Conservation (phyloP, 371 early-diverging fungal species). For the Batkoa obscura region DNA sequence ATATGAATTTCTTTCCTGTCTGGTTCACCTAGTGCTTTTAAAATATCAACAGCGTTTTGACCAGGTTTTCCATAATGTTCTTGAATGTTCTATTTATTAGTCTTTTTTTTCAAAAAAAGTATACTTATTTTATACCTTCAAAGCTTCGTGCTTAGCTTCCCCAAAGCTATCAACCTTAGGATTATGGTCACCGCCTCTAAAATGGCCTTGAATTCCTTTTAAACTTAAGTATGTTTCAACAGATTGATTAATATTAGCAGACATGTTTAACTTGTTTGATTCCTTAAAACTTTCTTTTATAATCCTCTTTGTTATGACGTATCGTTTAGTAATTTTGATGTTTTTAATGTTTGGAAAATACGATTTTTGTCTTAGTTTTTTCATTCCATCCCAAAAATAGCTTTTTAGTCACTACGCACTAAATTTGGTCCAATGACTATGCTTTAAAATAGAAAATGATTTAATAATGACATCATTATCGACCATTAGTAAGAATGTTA, state of each 20-base stretch:
- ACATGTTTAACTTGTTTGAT: too few relatives aligned
- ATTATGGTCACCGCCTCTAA: neutral
- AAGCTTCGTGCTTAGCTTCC: neutral
- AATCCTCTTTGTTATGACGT: too few relatives aligned
- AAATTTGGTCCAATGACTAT: too few relatives aligned
- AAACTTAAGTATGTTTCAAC: neutral
- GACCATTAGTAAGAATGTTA: too few relatives aligned
- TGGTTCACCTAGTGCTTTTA: neutral
- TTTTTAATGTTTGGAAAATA: too few relatives aligned
- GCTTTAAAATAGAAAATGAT: too few relatives aligned
- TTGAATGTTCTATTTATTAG: neutral
- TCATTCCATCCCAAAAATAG: too few relatives aligned
- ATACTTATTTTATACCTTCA: neutral
- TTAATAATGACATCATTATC: too few relatives aligned
- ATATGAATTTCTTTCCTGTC: neutral
- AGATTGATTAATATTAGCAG: neutral
- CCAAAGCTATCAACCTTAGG: neutral
- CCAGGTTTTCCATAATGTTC: slow-evolving; percentile 4
- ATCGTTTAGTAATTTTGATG: too few relatives aligned
- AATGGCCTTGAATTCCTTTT: neutral
- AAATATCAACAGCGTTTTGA: neutral
- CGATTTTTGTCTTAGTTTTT: too few relatives aligned
- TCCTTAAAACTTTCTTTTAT: too few relatives aligned
- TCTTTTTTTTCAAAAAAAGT: neutral
- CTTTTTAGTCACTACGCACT: too few relatives aligned